Percentiles rank a stretch among this genome's conserved stretches.
phyloP scores from a whole-genome alignment of 805 yeast genomes.

The Saturnispora gosingensis region DNA sequence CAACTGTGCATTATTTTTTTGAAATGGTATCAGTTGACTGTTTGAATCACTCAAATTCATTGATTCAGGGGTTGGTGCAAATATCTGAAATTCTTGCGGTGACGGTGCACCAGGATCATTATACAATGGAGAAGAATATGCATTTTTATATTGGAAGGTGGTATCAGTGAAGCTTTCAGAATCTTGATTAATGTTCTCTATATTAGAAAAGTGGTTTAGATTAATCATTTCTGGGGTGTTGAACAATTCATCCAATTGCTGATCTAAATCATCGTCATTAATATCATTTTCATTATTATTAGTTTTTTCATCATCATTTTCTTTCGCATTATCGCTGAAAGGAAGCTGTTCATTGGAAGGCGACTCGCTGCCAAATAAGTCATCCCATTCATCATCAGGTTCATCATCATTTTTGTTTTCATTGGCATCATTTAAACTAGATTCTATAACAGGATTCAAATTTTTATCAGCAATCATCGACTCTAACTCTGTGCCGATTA shows the following conservation, averaged over 20 bases:
- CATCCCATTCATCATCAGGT: conserved; percentile 4
- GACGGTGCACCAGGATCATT: conserved; percentile 81
- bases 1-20: not conserved
- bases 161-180: not conserved
- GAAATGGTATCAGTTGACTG: not conserved
- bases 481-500: not conserved
- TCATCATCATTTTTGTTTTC: not conserved
- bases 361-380: conserved; percentile 15
- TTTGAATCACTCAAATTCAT: not conserved
- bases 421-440: not conserved
- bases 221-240: conserved; percentile 2
- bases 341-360: conserved; percentile 2
- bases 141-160: not conserved
- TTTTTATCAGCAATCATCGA: not conserved
- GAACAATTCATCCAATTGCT: conserved; percentile 10
- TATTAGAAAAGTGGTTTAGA: not conserved
- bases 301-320: conserved; percentile 2
- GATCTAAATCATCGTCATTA: conserved; percentile 7
- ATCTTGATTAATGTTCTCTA: conserved; percentile 14
- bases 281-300: conserved; percentile 14
- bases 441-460: not conserved
- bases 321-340: not conserved
- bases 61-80: conserved; percentile 19
- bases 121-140: conserved; percentile 47
- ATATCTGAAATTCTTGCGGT: conserved; percentile 47